These are phyloP conservation scores for Polyporus tsugae DNA, from an alignment of 1,284 basidiomycete species.

Conservation along the genomic window DNA sequence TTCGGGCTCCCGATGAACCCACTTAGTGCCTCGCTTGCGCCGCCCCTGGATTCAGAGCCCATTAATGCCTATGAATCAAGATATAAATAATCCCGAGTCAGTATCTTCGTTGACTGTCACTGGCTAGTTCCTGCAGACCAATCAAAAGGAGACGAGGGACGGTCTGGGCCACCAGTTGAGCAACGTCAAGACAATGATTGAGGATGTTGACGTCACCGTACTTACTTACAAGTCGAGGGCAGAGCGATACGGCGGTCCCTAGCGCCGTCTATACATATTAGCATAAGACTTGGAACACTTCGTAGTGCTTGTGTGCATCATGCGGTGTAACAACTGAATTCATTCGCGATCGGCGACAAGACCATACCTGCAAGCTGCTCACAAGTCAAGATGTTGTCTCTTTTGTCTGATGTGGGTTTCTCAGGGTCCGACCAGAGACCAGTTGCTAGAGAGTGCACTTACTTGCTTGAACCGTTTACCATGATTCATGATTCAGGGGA, in stretches of 20 bases:
- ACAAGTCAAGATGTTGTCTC: not conserved
- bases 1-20: not conserved
- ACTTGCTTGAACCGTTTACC: no score
- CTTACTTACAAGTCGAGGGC: not conserved
- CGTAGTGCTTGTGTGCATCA: not conserved
- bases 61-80: not conserved
- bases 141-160: not conserved
- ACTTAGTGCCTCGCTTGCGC: not conserved
- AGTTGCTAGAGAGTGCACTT: not conserved
- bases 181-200: not conserved
- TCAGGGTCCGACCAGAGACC: not conserved
- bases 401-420: not conserved
- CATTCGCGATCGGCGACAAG: not conserved
- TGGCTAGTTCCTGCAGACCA: not conserved
- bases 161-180: not conserved
- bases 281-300: not conserved
- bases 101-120: not conserved
- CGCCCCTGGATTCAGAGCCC: not conserved
- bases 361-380: not conserved
- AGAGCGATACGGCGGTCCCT: no score
- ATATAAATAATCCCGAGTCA: not conserved
- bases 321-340: not conserved
- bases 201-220: not conserved
- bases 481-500: no score
- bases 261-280: not conserved